A percentile compares a stretch with the other conserved stretches of the same genome.
Conservation (phyloP, 495 filamentous ascomycete genomes). For the Penicillium arizonense region DNA sequence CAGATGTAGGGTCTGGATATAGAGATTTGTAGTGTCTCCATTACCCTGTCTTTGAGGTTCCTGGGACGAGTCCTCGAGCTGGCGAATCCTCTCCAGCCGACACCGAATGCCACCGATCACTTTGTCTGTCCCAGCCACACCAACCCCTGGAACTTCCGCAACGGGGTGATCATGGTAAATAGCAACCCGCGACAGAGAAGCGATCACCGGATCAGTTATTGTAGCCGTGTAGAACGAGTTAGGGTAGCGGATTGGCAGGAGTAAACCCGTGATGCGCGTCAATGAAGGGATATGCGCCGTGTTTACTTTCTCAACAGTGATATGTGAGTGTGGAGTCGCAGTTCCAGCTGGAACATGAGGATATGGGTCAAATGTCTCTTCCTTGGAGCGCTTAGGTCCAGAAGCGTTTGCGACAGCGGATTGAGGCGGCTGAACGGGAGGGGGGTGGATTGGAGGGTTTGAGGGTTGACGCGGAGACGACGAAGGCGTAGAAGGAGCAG, state of each 20-base stretch:
- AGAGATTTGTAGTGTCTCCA: constrained; percentile 52
- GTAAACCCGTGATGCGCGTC: constrained; percentile 75
- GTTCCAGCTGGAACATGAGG: constrained; percentile 28
- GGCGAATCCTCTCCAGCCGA: constrained; percentile 58
- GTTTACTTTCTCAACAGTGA: constrained; percentile 57
- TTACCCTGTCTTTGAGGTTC: background rate
- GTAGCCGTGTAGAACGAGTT: constrained; percentile 81
- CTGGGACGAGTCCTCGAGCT: background rate
- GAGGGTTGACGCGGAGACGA: constrained; percentile 12
- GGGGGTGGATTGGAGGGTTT: constrained; percentile 34
- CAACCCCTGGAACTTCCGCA: constrained; percentile 33
- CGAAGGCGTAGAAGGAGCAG: constrained; percentile 28
- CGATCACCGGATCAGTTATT: constrained; percentile 62
- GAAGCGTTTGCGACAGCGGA: constrained; percentile 23
- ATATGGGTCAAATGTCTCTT: constrained; percentile 35
- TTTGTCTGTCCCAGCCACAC: constrained; percentile 43
- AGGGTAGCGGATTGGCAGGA: constrained; percentile 86
- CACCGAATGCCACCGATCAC: constrained; percentile 84
- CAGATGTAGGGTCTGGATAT: constrained; percentile 83
- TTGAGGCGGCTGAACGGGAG: constrained; percentile 24
- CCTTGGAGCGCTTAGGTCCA: constrained; percentile 23
- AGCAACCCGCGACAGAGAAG: constrained; percentile 75
- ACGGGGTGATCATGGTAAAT: constrained; percentile 57
- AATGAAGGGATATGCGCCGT: constrained; percentile 68
- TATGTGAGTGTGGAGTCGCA: constrained; percentile 38